Percentiles rank a stretch among this genome's conserved stretches.
phyloP scores from a whole-genome alignment of 1,284 basidiomycete genomes.

The Sanghuangporus baumii region DNA sequence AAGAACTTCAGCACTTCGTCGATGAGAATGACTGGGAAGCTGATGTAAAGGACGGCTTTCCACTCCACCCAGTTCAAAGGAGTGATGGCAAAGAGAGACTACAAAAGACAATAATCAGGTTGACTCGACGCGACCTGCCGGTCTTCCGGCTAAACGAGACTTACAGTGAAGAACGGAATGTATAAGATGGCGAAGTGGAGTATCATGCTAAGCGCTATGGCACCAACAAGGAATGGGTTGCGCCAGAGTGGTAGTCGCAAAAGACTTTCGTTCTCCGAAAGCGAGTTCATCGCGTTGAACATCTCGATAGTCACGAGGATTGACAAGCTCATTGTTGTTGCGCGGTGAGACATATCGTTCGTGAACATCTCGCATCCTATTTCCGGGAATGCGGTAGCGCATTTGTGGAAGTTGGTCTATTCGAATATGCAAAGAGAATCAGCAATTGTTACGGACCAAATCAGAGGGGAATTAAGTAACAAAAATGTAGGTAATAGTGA shows the following conservation, averaged over 20 bases:
- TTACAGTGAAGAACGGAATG: constrained; percentile 87
- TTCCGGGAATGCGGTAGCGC: constrained; percentile 73
- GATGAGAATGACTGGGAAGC: constrained; percentile 83
- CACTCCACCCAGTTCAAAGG: constrained; percentile 91
- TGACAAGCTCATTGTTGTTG: constrained; percentile 93
- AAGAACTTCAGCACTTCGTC: constrained; percentile 91
- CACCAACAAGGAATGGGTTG: constrained; percentile 87
- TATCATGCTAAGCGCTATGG: constrained; percentile 85
- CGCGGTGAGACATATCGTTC: constrained; percentile 77
- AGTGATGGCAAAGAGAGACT: constrained; percentile 88
- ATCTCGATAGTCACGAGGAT: constrained; percentile 95
- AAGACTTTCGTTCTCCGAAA: constrained; percentile 96
- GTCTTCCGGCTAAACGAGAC: constrained; percentile 26
- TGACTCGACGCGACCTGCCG: constrained; percentile 9
- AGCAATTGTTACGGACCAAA: neutral
- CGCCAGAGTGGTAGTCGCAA: constrained; percentile 87
- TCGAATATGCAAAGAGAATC: constrained; percentile 10
- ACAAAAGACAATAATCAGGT: constrained; percentile 10
- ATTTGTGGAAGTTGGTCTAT: constrained; percentile 94
- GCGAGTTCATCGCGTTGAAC: constrained; percentile 99
- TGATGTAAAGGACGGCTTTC: constrained; percentile 90
- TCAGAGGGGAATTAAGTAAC: neutral
- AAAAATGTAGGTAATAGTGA: neutral
- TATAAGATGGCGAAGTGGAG: constrained; percentile 94
- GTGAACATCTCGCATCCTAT: constrained; percentile 95